Conservation (phyloP, 495 filamentous ascomycete species). For the Aspergillus taichungensis region DNA sequence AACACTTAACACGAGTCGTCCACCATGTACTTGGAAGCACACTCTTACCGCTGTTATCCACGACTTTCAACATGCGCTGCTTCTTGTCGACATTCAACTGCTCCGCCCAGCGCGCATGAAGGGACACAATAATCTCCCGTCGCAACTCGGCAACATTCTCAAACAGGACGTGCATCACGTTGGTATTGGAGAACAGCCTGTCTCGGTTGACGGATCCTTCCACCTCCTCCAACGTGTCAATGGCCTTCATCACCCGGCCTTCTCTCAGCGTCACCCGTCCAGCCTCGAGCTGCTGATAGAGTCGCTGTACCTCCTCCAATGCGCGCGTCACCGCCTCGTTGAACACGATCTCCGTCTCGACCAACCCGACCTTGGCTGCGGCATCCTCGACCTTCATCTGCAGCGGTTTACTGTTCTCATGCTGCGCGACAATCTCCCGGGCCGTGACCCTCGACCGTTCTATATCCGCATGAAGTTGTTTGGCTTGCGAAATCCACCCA, state of each 20-base stretch:
- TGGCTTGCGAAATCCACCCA: conserved; percentile 75
- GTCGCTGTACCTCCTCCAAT: conserved; percentile 48
- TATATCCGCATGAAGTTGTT: conserved; percentile 75
- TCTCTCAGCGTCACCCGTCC: conserved; percentile 39
- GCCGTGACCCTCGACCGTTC: conserved; percentile 61
- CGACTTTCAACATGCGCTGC: conserved; percentile 39
- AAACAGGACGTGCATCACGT: conserved; percentile 29
- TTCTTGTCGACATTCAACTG: conserved; percentile 48
- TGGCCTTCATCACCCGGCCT: conserved; percentile 41
- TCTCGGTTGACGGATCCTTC: conserved; percentile 33
- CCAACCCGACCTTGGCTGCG: conserved; percentile 58
- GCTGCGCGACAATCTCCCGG: conserved; percentile 62
- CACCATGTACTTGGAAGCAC: conserved; percentile 1
- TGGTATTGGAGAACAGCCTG: conserved; percentile 28
- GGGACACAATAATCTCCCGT: conserved; percentile 23
- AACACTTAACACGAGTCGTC: too few relatives aligned
- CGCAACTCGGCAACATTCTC: conserved; percentile 23
- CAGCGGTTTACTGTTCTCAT: conserved; percentile 54
- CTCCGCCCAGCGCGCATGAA: conserved; percentile 34
- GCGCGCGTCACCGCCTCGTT: conserved; percentile 57
- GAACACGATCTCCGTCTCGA: conserved; percentile 68
- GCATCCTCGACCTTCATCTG: conserved; percentile 53
- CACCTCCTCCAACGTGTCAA: conserved; percentile 49
- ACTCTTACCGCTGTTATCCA: conserved; percentile 18
- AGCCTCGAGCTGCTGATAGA: conserved; percentile 34